Conservation (phyloP, 352 stramenopile species). For the Phytophthora uliginosa region DNA sequence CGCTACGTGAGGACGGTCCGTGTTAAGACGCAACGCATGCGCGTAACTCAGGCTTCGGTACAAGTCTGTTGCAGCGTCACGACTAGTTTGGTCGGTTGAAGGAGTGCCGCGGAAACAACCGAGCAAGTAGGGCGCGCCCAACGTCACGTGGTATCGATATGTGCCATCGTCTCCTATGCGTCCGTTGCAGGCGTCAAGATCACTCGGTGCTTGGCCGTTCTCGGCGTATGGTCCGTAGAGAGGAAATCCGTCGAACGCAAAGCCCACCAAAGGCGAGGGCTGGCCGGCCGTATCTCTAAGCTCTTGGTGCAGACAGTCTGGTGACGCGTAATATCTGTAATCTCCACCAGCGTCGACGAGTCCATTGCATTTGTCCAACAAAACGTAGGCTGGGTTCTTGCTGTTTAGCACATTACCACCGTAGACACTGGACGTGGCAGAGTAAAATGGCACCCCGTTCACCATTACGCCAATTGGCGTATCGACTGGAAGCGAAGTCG, state of each 20-base stretch:
- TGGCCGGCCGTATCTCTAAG: slow-evolving; percentile 42
- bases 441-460: slow-evolving; percentile 78
- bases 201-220: slow-evolving; percentile 49
- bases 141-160: slow-evolving; percentile 78
- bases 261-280: slow-evolving; percentile 73
- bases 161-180: slow-evolving; percentile 66
- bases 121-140: slow-evolving; percentile 62
- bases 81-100: slow-evolving; percentile 14
- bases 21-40: slow-evolving; percentile 62
- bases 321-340: slow-evolving; percentile 81
- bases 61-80: slow-evolving; percentile 33
- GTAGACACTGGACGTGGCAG: slow-evolving; percentile 47
- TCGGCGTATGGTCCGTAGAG: slow-evolving; percentile 73
- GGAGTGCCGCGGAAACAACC: slow-evolving; percentile 66
- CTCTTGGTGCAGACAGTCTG: slow-evolving; percentile 69
- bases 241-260: slow-evolving; percentile 81
- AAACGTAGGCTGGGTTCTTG: slow-evolving; percentile 42
- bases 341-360: slow-evolving; percentile 67
- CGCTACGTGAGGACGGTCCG: slow-evolving; percentile 44
- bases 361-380: slow-evolving; percentile 82
- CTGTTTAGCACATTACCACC: slow-evolving; percentile 52
- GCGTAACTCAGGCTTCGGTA: slow-evolving; percentile 71
- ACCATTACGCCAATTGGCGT: slow-evolving; percentile 74
- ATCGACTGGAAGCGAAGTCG: slow-evolving; percentile 49
- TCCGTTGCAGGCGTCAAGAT: slow-evolving; percentile 80